Evolutionary conservation across 495 filamentous ascomycete genomes (phyloP).

Genomic region (Hapsidospora chrysogenum): DNA sequence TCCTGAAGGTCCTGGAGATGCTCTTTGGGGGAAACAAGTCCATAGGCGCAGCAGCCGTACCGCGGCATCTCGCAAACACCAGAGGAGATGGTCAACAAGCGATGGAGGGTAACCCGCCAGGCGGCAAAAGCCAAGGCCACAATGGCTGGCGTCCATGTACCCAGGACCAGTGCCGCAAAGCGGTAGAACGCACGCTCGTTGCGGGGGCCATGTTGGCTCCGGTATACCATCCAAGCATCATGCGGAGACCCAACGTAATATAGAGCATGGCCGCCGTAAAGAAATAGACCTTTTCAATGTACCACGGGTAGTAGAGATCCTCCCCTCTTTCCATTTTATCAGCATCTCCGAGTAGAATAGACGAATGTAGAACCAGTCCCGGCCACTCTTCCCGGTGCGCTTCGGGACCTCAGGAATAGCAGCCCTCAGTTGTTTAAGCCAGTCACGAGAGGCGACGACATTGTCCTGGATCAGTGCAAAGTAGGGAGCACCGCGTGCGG

Average conservation of each 20-base stretch:
- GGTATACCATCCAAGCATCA: too few species aligned
- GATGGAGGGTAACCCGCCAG: constrained; percentile 21
- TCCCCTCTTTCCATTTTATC: constrained; percentile 39
- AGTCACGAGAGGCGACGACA: constrained; percentile 31
- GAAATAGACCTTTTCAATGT: constrained; percentile 6
- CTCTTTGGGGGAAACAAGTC: constrained; percentile 14
- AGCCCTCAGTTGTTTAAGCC: constrained; percentile 26
- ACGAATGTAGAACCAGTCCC: constrained; percentile 30
- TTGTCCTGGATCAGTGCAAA: constrained; percentile 41
- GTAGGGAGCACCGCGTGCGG: constrained; percentile 25
- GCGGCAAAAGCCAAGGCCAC: constrained; percentile 20
- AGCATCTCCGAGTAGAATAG: constrained; percentile 42
- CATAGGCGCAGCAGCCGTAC: constrained; percentile 31
- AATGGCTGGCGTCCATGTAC: constrained; percentile 13
- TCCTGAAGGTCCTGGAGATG: constrained; percentile 28
- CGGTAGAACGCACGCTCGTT: too few species aligned
- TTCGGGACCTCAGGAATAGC: constrained; percentile 18
- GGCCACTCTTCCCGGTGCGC: background rate
- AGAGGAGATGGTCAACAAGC: constrained; percentile 7
- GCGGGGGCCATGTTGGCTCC: too few species aligned
- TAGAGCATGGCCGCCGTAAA: background rate
- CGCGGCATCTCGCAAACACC: constrained; percentile 31
- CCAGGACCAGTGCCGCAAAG: constrained; percentile 1
- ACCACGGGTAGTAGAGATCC: constrained; percentile 20
- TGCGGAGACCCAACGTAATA: too few species aligned